Evolutionary conservation across 2,329 filamentous ascomycete species (phyloP), one percentile per base, ranked within the genome.

Genomic region (Xylaria sp.): DNA sequence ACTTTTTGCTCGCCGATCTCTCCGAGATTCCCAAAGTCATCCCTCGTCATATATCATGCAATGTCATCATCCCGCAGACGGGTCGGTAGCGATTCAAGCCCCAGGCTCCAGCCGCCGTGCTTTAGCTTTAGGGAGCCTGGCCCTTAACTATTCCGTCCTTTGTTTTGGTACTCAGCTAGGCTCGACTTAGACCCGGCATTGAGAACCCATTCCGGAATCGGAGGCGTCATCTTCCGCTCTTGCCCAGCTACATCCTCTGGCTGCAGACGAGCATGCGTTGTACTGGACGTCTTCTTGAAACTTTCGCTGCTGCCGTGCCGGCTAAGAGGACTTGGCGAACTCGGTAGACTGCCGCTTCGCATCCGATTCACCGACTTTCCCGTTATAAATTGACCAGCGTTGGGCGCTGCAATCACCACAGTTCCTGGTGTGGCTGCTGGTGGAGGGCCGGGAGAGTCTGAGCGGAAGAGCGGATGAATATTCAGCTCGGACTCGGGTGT

Each of bases 381-480:
- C 9, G 85, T 82, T 52, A 94, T 87, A 20, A 91, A 81, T 72
- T 90, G 87, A 3, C 89, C 91, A 2, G 89, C 90, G 50, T 90
- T 86, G 0, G 91, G 91, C 2, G 91, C 90, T 0, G 91, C 92
- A 12, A 89, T 83, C 58, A 94, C 90, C 18, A 90, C 85, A 0
- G 92, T 94, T 0, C 91, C 90, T 0, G 91, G 89, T 0, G 90
- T 92, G 1, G 87, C 85, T 6, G 88, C 81, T 0, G 91, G 88
- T 1, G 91, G 89, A 8, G 91, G 91, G 1, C 84, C 86, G 0
- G 90, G 90, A 50, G 89, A 92, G 76, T 93, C 91, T 6, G 90
- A 90, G 68, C 92, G 86, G 82, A 94, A 94, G 2, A 94, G 85
- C 9, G 92, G 92, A 78, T 94, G 92, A 55, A 94, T 94, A 76